Base-by-base conservation (phyloP, 345 rosid species). In the Arabis alpina region DNA sequence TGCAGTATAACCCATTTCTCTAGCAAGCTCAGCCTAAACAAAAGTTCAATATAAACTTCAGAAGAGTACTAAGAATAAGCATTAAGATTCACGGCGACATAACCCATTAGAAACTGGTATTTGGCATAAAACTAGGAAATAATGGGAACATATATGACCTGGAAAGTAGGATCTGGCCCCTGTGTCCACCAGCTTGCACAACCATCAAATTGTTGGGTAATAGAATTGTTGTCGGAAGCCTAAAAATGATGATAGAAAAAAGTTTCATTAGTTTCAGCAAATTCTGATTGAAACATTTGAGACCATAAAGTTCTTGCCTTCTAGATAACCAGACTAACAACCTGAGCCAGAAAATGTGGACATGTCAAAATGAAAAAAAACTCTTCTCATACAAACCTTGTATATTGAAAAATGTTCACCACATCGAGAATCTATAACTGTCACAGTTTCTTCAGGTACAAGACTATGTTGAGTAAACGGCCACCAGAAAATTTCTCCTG, bases 141-240 rank as follows among this genome's bases (percentile, higher is more conserved):
- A 59, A 52, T 66, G 54, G 40, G 76, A 62, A 72, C 51, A n/a
- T 51, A 56, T 61, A 74, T 80, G 83, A 89, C 99, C 99, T 94
- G 99, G 71, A 94, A 78, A 59, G 86, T 60, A 64, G 93, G 82
- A 82, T 91, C 91, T 64, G 97, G 99, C 64, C 96, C 98, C 82
- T 94, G 98, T 65, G 99, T 94, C 99, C 96, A 94, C 99, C 99
- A 94, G 82, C 98, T 94, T 76, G 99, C 98, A 77, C 99, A 91
- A 70, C 85, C 99, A 84, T 94, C 99, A 85, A 89, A 94, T 72
- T 86, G 89, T 76, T 91, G 90, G 71, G 82, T 78, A 53, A 94
- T 63, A 54, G 65, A 79, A 67, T 50, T 79, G 34, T 79, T 77
- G 42, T 70, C 58, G n/a, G 66, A 75, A 43, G 30, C 93, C 93